These are phyloP conservation scores for Barnettozyma siamensis DNA, from an alignment of 805 yeast genomes.

Conservation along the genomic window DNA sequence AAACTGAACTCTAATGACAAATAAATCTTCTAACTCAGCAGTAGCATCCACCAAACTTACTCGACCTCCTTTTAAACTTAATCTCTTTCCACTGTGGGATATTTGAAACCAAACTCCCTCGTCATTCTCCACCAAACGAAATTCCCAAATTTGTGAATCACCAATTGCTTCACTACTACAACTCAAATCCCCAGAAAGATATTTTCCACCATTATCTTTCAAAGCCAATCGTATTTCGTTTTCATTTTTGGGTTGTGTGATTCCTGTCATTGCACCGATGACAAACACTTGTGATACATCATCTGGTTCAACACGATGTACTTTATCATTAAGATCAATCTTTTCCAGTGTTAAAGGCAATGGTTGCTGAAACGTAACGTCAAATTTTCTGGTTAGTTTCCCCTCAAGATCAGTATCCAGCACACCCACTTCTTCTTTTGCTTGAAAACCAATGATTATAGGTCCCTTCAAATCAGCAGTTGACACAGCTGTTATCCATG, in stretches of 20 bases:
- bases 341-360: not conserved
- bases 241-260: slow-evolving; percentile 5
- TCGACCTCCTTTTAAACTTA: slow-evolving; percentile 10
- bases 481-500: slow-evolving; percentile 25
- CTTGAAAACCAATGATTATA: slow-evolving; percentile 18
- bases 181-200: slow-evolving; percentile 18
- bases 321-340: not conserved
- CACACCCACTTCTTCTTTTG: not conserved
- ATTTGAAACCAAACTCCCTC: slow-evolving; percentile 6
- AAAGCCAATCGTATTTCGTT: slow-evolving; percentile 20
- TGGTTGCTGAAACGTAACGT: not conserved
- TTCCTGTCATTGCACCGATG: slow-evolving; percentile 11
- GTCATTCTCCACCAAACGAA: slow-evolving; percentile 11
- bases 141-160: slow-evolving; percentile 23
- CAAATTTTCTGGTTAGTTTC: not conserved
- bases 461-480: slow-evolving; percentile 30
- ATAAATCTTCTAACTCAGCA: not conserved
- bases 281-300: slow-evolving; percentile 30
- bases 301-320: slow-evolving; percentile 25
- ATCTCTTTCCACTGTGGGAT: slow-evolving; percentile 9
- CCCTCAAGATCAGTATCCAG: slow-evolving; percentile 5
- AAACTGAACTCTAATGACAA: slow-evolving; percentile 15
- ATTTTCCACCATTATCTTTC: slow-evolving; percentile 26
- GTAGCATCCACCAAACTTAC: no score
- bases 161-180: slow-evolving; percentile 31